phyloP scores from a whole-genome alignment of 139 green algal genomes.

The Pseudopediastrum boryanum region DNA sequence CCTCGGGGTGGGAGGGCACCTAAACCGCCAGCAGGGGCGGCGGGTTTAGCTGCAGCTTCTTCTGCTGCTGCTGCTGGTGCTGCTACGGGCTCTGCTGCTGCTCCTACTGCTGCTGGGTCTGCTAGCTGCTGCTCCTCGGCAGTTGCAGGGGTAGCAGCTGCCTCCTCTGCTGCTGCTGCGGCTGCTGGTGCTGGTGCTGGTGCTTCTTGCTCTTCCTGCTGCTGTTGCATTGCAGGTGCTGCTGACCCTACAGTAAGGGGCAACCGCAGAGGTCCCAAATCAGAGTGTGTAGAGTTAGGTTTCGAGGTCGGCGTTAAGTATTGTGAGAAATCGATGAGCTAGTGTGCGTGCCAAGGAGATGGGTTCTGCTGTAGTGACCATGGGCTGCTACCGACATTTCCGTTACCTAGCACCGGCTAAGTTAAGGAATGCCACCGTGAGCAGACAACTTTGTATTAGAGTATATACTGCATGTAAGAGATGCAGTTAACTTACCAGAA shows the following conservation, averaged over 20 bases:
- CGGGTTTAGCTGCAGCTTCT: too few relatives aligned
- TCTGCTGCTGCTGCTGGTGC: not conserved
- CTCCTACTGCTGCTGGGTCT: not conserved
- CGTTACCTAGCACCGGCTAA: too few relatives aligned
- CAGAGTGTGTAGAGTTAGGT: too few relatives aligned
- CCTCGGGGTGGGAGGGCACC: too few relatives aligned
- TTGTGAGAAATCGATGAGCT: too few relatives aligned
- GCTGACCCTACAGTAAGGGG: not conserved
- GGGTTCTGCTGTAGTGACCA: not conserved
- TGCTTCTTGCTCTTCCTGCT: not conserved
- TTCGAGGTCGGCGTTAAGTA: too few relatives aligned
- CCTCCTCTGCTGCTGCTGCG: not conserved
- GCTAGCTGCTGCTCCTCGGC: not conserved
- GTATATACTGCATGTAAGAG: too few relatives aligned
- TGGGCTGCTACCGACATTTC: too few relatives aligned
- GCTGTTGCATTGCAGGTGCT: conserved; percentile 6
- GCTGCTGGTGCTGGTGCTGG: not conserved
- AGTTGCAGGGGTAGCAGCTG: conserved; percentile 6
- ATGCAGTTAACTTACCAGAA: too few relatives aligned
- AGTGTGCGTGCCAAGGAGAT: not conserved
- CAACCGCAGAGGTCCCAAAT: not conserved
- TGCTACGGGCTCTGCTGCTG: conserved; percentile 4
- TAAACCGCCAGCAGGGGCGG: too few relatives aligned
- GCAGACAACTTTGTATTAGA: too few relatives aligned
- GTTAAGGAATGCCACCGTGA: too few relatives aligned